A percentile compares a stretch with the other conserved stretches of the same genome.
Evolutionary conservation across 164 flowering plant genomes (phyloP).

Genomic region (Piper longum): DNA sequence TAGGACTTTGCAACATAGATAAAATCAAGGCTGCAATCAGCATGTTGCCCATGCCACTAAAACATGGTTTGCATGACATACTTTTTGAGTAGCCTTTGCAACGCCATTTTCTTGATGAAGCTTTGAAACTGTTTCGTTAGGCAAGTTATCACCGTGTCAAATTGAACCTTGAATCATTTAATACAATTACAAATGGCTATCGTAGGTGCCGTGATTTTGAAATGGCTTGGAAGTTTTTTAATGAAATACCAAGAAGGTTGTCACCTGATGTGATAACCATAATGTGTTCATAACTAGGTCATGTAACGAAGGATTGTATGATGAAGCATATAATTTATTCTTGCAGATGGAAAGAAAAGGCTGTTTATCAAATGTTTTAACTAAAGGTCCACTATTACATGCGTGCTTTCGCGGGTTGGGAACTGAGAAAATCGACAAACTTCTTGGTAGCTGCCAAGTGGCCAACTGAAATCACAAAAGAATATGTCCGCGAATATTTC

Average conservation of each 20-base stretch:
- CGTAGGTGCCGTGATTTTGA: too few relatives aligned
- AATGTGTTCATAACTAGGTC: conserved; percentile 58
- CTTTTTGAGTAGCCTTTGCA: conserved; percentile 77
- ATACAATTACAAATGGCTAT: too few relatives aligned
- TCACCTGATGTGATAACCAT: conserved; percentile 42
- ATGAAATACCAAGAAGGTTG: conserved; percentile 47
- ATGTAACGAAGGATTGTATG: conserved; percentile 33
- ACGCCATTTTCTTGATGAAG: conserved; percentile 43
- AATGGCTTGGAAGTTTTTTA: conserved; percentile 14
- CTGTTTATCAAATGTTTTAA: conserved; percentile 49
- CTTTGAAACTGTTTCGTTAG: conserved; percentile 18
- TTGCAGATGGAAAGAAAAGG: conserved; percentile 35
- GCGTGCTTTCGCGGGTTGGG: too few relatives aligned
- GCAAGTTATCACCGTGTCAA: too few relatives aligned
- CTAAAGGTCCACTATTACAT: neutral
- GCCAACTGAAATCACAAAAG: too few relatives aligned
- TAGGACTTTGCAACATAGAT: conserved; percentile 65
- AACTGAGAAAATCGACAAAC: too few relatives aligned
- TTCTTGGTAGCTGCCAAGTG: too few relatives aligned
- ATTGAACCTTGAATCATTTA: too few relatives aligned
- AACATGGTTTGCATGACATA: conserved; percentile 47
- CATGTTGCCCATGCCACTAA: conserved; percentile 46
- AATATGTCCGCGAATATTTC: too few relatives aligned
- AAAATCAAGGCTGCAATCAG: conserved; percentile 66
- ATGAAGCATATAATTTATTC: conserved; percentile 39